A percentile compares a stretch with the other conserved stretches of the same genome.
These are phyloP conservation scores for Phoma sp. DNA, from an alignment of 2,329 filamentous ascomycete genomes.

Conservation along the genomic window DNA sequence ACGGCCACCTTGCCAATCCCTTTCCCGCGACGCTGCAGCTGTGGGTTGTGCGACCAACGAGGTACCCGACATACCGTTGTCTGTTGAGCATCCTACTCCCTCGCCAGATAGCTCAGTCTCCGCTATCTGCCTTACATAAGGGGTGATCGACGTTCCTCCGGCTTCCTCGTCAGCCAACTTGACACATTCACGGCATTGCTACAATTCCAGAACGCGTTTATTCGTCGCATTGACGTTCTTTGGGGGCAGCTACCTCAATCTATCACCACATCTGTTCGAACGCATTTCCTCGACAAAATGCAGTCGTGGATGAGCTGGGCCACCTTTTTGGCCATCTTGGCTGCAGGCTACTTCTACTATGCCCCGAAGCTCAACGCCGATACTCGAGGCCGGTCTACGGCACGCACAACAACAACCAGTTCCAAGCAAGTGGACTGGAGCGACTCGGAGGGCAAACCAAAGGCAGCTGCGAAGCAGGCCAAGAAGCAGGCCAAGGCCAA, in stretches of 20 bases:
- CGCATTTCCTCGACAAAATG: constrained; percentile 28
- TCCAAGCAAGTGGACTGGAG: constrained; percentile 34
- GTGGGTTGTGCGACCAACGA: constrained; percentile 20
- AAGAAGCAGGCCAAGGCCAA: constrained; percentile 40
- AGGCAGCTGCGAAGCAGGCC: constrained; percentile 30
- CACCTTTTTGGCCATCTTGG: constrained; percentile 39
- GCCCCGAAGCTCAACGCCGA: constrained; percentile 30
- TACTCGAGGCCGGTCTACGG: constrained; percentile 39
- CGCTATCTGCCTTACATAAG: constrained; percentile 22
- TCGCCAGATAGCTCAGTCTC: constrained; percentile 14
- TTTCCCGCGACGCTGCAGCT: constrained; percentile 22
- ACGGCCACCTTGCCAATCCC: constrained; percentile 33
- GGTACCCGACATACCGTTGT: constrained; percentile 9
- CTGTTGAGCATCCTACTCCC: constrained; percentile 14
- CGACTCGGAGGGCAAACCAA: constrained; percentile 38
- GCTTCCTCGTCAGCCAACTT: constrained; percentile 10
- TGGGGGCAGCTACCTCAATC: constrained; percentile 1
- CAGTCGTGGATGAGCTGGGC: constrained; percentile 45
- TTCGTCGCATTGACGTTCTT: not conserved
- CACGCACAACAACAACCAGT: constrained; percentile 29
- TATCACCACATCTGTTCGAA: not conserved
- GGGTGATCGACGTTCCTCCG: constrained; percentile 6
- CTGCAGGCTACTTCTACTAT: constrained; percentile 39
- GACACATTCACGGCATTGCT: constrained; percentile 4
- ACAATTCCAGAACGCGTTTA: not conserved